phyloP scores from a whole-genome alignment of 352 stramenopile species.

The Globisporangium okanoganense region DNA sequence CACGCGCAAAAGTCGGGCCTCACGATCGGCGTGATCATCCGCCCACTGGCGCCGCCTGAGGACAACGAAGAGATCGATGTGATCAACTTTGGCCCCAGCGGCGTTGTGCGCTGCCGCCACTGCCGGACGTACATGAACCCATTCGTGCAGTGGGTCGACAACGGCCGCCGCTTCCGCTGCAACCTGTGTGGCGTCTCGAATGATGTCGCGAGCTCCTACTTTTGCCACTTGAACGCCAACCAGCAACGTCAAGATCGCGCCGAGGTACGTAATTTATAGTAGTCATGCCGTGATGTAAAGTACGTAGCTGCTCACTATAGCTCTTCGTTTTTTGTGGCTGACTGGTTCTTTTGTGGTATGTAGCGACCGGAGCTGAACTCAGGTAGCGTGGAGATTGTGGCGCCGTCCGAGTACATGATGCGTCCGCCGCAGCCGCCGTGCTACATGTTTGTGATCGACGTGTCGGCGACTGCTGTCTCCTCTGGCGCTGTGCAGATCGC shows the following conservation, averaged over 20 bases:
- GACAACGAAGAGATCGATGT: constrained; percentile 72
- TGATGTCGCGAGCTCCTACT: constrained; percentile 95
- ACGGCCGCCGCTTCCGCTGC: constrained; percentile 82
- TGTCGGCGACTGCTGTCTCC: constrained; percentile 69
- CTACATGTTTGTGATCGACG: constrained; percentile 89
- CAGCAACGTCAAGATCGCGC: constrained; percentile 92
- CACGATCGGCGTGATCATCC: constrained; percentile 83
- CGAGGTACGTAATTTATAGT: constrained; percentile 64
- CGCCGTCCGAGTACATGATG: constrained; percentile 89
- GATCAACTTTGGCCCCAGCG: constrained; percentile 83
- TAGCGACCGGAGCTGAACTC: constrained; percentile 68
- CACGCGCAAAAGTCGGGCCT: constrained; percentile 82
- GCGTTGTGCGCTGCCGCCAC: constrained; percentile 84
- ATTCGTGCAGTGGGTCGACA: constrained; percentile 89
- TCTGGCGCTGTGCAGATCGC: constrained; percentile 70
- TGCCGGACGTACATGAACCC: constrained; percentile 90
- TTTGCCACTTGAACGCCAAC: constrained; percentile 95
- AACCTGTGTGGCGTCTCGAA: constrained; percentile 89
- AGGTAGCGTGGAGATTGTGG: constrained; percentile 85
- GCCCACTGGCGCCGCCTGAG: constrained; percentile 65
- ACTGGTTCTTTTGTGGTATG: background rate
- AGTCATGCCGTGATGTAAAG: constrained; percentile 70
- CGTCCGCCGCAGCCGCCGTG: constrained; percentile 83
- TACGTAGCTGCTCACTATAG: constrained; percentile 1
- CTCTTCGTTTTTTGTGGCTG: background rate